These are phyloP conservation scores for Thamnidium elegans DNA, from an alignment of 192 early-diverging fungal genomes.

Conservation along the genomic window DNA sequence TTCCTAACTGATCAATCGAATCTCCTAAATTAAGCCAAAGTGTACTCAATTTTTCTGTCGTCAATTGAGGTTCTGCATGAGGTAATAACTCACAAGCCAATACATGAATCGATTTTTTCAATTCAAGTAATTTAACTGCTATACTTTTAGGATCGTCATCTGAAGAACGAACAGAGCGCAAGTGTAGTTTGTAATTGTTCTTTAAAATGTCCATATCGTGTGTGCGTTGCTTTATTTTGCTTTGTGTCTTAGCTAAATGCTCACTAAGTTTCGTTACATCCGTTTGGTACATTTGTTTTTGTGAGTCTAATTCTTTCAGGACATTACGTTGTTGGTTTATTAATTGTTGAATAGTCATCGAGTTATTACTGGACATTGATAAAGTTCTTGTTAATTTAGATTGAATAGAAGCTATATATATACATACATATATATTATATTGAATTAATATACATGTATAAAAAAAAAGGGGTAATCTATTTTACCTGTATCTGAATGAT, in stretches of 20 bases:
- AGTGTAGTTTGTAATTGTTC: constrained; percentile 23
- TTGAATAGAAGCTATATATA: not conserved
- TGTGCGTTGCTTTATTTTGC: constrained; percentile 6
- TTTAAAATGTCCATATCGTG: constrained; percentile 11
- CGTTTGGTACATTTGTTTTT: constrained; percentile 7
- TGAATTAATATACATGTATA: not conserved
- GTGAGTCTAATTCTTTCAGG: not conserved
- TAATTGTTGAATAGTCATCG: not conserved
- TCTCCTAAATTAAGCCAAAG: constrained; percentile 31
- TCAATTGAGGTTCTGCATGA: constrained; percentile 20
- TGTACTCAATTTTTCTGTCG: constrained; percentile 30
- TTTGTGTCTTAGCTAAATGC: constrained; percentile 1
- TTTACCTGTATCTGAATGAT: not conserved
- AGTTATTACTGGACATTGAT: constrained; percentile 1
- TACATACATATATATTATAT: too few species aligned
- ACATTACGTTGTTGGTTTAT: not conserved
- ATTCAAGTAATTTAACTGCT: constrained; percentile 29
- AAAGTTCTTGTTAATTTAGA: not conserved
- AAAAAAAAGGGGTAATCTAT: not conserved
- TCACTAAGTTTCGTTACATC: constrained; percentile 1
- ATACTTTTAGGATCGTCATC: constrained; percentile 43
- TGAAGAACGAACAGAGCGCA: constrained; percentile 39
- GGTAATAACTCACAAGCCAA: constrained; percentile 33
- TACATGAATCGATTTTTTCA: constrained; percentile 35
- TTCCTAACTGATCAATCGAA: constrained; percentile 35